phyloP scores from a whole-genome alignment of 1,139 yeast species.

The Keqinozyma sinolaborantium region DNA sequence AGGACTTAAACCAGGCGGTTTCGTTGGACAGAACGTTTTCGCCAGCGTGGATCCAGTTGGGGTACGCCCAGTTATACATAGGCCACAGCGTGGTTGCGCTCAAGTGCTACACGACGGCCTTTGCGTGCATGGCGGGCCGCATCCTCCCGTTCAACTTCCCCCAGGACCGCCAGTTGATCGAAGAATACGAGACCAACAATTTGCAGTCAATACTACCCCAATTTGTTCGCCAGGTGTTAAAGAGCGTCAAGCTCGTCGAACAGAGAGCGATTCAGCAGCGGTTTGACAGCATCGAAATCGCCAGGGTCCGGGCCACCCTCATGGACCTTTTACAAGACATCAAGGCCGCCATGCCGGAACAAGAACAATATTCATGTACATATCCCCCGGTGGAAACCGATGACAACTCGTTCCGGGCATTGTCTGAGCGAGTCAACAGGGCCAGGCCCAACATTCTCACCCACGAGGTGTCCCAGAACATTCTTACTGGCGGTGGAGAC shows the following conservation, averaged over 20 bases:
- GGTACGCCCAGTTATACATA: conserved; percentile 43
- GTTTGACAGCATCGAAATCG: conserved; percentile 19
- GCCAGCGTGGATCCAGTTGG: conserved; percentile 47
- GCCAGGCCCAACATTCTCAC: conserved; percentile 35
- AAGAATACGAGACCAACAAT: conserved; percentile 21
- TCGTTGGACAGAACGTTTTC: conserved; percentile 29
- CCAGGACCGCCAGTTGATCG: conserved; percentile 9
- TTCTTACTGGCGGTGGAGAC: conserved; percentile 24
- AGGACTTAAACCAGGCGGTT: conserved; percentile 34
- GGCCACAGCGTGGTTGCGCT: conserved; percentile 34
- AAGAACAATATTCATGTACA: conserved; percentile 25
- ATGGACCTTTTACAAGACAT: conserved; percentile 19
- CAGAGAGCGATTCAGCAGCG: conserved; percentile 39
- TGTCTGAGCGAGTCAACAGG: conserved; percentile 32
- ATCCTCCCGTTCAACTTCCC: conserved; percentile 25
- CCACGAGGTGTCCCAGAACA: conserved; percentile 38
- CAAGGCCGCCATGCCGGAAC: conserved; percentile 24
- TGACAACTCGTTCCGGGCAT: conserved; percentile 23
- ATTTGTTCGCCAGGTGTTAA: conserved; percentile 35
- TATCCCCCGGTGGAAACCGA: conserved; percentile 24
- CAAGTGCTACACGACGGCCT: conserved; percentile 30
- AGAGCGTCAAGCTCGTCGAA: conserved; percentile 35
- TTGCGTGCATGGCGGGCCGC: conserved; percentile 29
- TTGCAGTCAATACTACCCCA: conserved; percentile 31
- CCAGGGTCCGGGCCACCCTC: conserved; percentile 5